Evolutionary conservation across 768 basidiomycete species (phyloP), one percentile per base, ranked within the genome.

Genomic region (Leucocoprinus sp.): DNA sequence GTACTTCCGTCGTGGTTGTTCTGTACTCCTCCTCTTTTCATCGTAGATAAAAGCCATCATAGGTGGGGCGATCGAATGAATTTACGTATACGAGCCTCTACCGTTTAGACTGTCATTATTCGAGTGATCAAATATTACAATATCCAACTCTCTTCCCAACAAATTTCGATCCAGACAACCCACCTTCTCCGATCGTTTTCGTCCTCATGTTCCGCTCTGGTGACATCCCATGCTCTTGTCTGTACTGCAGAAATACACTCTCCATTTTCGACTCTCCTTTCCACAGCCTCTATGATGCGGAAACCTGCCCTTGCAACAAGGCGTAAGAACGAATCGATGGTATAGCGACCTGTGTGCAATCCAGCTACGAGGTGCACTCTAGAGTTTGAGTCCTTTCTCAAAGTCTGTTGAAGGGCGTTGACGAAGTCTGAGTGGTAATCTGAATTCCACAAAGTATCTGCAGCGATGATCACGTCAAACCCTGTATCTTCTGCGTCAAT

Each of bases 361-460:
- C 85, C 85, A 2, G 81, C 82, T 6, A 88, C 71, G n/a, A 88
- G 56, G 55, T 85, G 72, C 38, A 77, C 56, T 8, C 82, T 74
- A 23, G 84, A 64, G 29, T 64, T 50, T 1, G 60, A 45, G 8
- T 63, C 57, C 41, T 57, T 70, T 39, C 61, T 65, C 26, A 87
- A 66, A 14, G 74, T 74, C 49, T 53, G 45, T 35, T 61, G 61
- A 12, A 89, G 63, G 3, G 81, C 71, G 4, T 69, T 57, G 28
- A 84, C 60, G 43, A 86, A 78, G 8, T 69, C 51, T 0, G 39
- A 50, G 52, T 88, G 85, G 2, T 72, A 51, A 18, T 78, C 76
- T 3, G 80, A 60, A 55, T 87, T 84, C 87, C 85, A 89, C 1
- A 90, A 62, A 23, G 84, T 87, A 55, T 89, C 87, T 9, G 85